phyloP scores from a whole-genome alignment of 179 eudicot genomes.

The Heliamphora pulchella region DNA sequence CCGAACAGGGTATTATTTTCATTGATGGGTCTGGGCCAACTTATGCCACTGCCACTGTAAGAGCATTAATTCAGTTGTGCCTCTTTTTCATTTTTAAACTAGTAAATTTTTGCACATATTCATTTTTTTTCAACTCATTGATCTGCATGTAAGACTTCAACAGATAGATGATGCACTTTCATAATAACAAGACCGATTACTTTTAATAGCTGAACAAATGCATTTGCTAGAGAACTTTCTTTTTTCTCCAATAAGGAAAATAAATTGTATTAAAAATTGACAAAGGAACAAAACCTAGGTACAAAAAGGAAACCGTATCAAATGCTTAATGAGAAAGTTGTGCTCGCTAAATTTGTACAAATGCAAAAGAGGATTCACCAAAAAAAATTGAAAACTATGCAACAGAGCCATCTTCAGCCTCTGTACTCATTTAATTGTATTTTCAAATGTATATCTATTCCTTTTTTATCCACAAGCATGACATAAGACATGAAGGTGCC shows the following conservation, averaged over 20 bases:
- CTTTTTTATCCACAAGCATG: not conserved
- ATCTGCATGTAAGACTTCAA: not conserved
- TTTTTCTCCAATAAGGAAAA: not conserved
- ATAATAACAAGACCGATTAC: not conserved
- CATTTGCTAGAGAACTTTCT: not conserved
- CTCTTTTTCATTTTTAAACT: not conserved
- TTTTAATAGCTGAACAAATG: not conserved
- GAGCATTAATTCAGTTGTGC: slow-evolving; percentile 20
- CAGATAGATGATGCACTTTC: not conserved
- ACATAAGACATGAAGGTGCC: not conserved
- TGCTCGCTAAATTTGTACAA: too few species aligned
- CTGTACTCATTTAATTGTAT: not conserved
- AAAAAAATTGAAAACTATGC: not conserved
- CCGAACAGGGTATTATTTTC: slow-evolving; percentile 62
- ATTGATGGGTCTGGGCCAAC: slow-evolving; percentile 95
- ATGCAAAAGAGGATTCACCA: too few species aligned
- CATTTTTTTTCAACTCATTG: not conserved
- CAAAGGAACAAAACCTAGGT: not conserved
- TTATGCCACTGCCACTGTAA: slow-evolving; percentile 89
- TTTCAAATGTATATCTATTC: not conserved
- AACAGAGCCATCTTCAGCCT: not conserved
- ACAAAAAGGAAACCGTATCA: not conserved
- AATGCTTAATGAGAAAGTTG: not conserved
- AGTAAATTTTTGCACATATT: not conserved
- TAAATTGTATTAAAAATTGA: not conserved